Conservation (phyloP, 805 yeast genomes). For the Candida namnaoensis region DNA sequence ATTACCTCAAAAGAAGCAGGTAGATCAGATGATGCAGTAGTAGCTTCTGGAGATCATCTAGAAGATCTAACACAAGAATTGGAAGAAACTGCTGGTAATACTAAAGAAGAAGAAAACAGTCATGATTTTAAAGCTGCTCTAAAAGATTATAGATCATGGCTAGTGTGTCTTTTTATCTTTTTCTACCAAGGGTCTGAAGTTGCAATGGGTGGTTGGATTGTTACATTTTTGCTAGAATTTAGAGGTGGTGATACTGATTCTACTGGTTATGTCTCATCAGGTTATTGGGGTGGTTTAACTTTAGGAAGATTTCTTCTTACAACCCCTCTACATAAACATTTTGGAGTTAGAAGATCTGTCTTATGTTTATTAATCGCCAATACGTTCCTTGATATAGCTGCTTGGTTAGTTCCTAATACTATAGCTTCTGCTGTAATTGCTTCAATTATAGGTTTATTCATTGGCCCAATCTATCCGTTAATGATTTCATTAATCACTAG, state of each 20-base stretch:
- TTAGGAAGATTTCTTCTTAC: constrained; percentile 47
- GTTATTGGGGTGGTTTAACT: constrained; percentile 61
- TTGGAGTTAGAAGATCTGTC: constrained; percentile 40
- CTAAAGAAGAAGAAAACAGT: constrained; percentile 3
- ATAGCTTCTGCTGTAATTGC: constrained; percentile 36
- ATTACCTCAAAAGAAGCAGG: not conserved
- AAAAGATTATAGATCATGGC: constrained; percentile 37
- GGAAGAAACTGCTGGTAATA: no score
- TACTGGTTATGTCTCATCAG: constrained; percentile 52
- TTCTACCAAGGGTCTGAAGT: constrained; percentile 62
- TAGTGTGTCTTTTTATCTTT: constrained; percentile 41
- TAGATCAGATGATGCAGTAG: not conserved
- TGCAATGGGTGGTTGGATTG: constrained; percentile 57
- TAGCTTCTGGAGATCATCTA: not conserved
- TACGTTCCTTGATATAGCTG: constrained; percentile 27
- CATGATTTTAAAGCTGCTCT: constrained; percentile 29
- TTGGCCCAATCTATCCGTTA: constrained; percentile 54
- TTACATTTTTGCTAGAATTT: constrained; percentile 45
- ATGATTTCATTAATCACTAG: constrained; percentile 35
- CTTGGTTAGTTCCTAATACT: constrained; percentile 40
- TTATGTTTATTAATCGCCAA: constrained; percentile 25
- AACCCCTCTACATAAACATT: constrained; percentile 22
- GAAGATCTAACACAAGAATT: no score
- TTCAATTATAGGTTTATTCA: constrained; percentile 39
- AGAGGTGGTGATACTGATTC: constrained; percentile 31